phyloP scores from a whole-genome alignment of 176 grass and related monocot genomes.

The Triticum urartu region DNA sequence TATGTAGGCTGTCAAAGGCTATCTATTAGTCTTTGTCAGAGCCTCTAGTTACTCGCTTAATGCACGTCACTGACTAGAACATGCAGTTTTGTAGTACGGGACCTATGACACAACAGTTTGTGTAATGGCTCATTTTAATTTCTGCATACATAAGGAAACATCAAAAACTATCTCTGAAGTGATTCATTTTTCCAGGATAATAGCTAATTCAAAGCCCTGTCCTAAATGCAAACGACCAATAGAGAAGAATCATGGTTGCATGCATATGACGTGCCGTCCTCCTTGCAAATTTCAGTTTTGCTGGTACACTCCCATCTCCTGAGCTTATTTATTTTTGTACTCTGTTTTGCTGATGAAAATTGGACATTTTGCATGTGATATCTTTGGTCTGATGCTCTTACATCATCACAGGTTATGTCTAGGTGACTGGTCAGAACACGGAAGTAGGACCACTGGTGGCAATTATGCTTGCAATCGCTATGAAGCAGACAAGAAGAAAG shows the following conservation, averaged over 20 bases:
- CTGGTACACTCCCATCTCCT: constrained; percentile 52
- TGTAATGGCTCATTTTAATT: not conserved
- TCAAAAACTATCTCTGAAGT: constrained; percentile 1
- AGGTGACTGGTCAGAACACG: constrained; percentile 75
- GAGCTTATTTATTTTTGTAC: not conserved
- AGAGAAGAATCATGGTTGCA: constrained; percentile 97
- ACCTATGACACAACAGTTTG: not conserved
- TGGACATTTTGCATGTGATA: constrained; percentile 1
- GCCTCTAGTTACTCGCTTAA: not conserved
- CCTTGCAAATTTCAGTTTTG: constrained; percentile 94
- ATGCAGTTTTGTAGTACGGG: not conserved
- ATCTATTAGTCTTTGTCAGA: not conserved
- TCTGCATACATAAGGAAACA: not conserved
- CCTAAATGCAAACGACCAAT: constrained; percentile 96
- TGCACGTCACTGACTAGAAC: not conserved
- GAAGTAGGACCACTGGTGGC: constrained; percentile 60
- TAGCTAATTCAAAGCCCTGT: constrained; percentile 93
- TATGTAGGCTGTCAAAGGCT: not conserved
- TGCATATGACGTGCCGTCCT: constrained; percentile 96
- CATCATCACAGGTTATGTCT: constrained; percentile 75
- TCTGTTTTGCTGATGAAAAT: constrained; percentile 15
- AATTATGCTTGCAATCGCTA: constrained; percentile 98
- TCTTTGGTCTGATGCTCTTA: constrained; percentile 29
- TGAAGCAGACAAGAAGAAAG: constrained; percentile 84
- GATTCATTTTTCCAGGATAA: constrained; percentile 17